phyloP scores from a whole-genome alignment of 495 filamentous ascomycete species.

The Trichoderma asperelloides region DNA sequence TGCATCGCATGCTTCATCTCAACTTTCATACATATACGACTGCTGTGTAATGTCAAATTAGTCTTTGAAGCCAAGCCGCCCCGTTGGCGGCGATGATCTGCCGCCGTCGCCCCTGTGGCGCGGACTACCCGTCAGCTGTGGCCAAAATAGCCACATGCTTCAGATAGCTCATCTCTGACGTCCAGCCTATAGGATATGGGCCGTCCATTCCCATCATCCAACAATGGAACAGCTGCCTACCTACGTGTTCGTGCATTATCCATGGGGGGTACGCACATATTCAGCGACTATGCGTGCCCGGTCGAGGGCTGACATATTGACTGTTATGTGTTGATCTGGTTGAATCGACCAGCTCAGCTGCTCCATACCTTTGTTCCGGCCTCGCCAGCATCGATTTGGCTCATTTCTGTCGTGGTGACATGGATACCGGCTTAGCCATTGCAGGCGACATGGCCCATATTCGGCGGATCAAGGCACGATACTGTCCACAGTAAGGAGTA shows the following conservation, averaged over 20 bases:
- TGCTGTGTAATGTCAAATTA: not conserved
- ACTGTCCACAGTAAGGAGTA: not conserved
- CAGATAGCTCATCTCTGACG: not conserved
- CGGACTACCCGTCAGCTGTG: not conserved
- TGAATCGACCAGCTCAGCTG: no score
- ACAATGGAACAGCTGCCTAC: not conserved
- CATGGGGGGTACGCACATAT: no score
- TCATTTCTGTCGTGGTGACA: not conserved
- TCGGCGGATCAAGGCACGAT: not conserved
- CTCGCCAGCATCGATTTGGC: not conserved
- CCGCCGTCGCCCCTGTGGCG: not conserved
- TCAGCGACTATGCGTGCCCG: no score
- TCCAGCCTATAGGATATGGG: not conserved
- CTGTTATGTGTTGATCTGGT: no score
- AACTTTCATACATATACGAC: not conserved
- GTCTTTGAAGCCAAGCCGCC: not conserved
- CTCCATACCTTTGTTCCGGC: not conserved
- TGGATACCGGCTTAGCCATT: not conserved
- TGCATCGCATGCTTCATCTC: not conserved
- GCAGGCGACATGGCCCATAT: not conserved
- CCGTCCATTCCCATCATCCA: not conserved
- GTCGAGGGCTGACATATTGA: no score
- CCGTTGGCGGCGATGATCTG: not conserved
- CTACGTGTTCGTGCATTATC: not conserved
- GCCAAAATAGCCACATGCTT: not conserved